Evolutionary conservation across 2,329 filamentous ascomycete species (phyloP).

Genomic region (Xylariaceae sp.): DNA sequence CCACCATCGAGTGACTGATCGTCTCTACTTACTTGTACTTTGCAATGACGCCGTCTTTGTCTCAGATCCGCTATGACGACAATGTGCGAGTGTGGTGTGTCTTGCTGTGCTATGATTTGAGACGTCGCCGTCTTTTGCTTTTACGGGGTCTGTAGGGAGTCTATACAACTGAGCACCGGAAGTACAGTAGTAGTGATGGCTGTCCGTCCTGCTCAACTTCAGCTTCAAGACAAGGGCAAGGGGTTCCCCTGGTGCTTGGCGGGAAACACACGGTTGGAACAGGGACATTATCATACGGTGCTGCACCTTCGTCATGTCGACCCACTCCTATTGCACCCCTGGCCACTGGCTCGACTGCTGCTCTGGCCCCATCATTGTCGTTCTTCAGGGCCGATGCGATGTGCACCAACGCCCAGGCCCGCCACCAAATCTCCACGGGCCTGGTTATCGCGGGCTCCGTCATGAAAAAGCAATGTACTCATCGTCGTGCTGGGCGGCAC

Average conservation of each 20-base stretch:
- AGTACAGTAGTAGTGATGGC: too few relatives aligned
- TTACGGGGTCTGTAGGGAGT: too few relatives aligned
- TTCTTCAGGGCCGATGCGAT: background rate
- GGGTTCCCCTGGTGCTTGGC: constrained; percentile 13
- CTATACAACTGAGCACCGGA: too few relatives aligned
- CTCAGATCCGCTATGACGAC: too few relatives aligned
- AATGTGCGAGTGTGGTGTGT: too few relatives aligned
- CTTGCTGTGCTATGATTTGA: too few relatives aligned
- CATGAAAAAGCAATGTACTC: background rate
- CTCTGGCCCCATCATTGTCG: background rate
- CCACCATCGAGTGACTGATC: too few relatives aligned
- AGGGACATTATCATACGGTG: constrained; percentile 10
- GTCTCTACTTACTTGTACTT: too few relatives aligned
- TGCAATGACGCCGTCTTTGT: too few relatives aligned
- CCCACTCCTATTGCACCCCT: constrained; percentile 9
- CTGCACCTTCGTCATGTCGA: constrained; percentile 17
- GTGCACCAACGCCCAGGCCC: background rate
- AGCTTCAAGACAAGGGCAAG: constrained; percentile 16
- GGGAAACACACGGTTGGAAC: constrained; percentile 23
- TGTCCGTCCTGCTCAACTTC: constrained; percentile 16
- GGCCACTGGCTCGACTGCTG: background rate
- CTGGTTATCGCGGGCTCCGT: background rate
- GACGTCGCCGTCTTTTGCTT: too few relatives aligned
- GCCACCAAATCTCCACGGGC: background rate
- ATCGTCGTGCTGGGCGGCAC: background rate